A percentile compares a stretch with the other conserved stretches of the same genome.
Evolutionary conservation across 2,329 filamentous ascomycete species (phyloP).

Genomic region (Cladophialophora exuberans): DNA sequence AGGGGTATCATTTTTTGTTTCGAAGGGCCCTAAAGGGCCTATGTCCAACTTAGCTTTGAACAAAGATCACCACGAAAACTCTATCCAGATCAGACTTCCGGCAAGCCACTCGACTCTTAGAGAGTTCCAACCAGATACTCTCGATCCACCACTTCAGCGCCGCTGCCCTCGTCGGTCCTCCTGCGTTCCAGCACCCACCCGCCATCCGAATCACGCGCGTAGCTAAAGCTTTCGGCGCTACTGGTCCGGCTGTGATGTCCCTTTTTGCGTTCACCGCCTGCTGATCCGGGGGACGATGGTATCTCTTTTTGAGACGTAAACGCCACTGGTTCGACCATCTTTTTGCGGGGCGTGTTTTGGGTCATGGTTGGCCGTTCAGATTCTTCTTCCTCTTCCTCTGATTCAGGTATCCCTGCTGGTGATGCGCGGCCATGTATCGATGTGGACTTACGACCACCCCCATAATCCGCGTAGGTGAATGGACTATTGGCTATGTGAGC

Average conservation of each 20-base stretch:
- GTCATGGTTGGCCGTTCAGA: slow-evolving; percentile 33
- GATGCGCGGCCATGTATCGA: slow-evolving; percentile 25
- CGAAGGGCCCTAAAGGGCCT: slow-evolving; percentile 32
- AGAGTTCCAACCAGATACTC: slow-evolving; percentile 36
- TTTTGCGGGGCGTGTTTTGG: slow-evolving; percentile 34
- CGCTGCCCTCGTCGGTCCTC: slow-evolving; percentile 39
- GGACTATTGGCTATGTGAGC: slow-evolving; percentile 35
- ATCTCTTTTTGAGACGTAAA: slow-evolving; percentile 30
- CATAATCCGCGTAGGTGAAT: slow-evolving; percentile 30
- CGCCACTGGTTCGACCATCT: slow-evolving; percentile 16
- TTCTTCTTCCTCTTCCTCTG: slow-evolving; percentile 35
- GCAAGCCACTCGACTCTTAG: slow-evolving; percentile 20
- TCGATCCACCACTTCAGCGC: slow-evolving; percentile 39
- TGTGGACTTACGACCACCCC: slow-evolving; percentile 16
- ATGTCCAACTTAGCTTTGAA: slow-evolving; percentile 5
- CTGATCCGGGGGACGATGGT: slow-evolving; percentile 16
- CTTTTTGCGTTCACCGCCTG: slow-evolving; percentile 21
- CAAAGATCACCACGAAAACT: too few species aligned
- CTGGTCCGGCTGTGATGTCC: slow-evolving; percentile 40
- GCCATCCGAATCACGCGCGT: slow-evolving; percentile 38
- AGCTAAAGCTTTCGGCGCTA: slow-evolving; percentile 42
- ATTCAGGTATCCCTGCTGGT: slow-evolving; percentile 33
- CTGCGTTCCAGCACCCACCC: slow-evolving; percentile 43
- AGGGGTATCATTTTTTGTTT: slow-evolving; percentile 23
- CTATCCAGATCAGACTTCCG: too few species aligned